A percentile compares a stretch with the other conserved stretches of the same genome.
These are phyloP conservation scores for Pseudisothecium myosuroides DNA, from an alignment of 225 moss, liverwort and hornwort species.

Conservation along the genomic window DNA sequence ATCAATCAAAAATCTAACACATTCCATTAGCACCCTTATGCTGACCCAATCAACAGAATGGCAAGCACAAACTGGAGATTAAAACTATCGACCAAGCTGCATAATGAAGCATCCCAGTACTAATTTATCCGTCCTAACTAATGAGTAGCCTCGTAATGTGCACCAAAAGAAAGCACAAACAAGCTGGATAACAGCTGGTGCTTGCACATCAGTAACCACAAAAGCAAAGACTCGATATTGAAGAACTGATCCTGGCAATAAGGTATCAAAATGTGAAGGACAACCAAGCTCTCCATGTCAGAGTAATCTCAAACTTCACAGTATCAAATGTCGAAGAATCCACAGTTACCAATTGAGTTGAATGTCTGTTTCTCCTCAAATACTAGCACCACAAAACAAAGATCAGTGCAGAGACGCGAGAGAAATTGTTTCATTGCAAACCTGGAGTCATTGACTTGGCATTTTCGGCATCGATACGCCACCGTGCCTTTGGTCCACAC, in stretches of 20 bases:
- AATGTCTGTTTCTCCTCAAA: not conserved
- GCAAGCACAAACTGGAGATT: not conserved
- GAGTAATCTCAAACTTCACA: not conserved
- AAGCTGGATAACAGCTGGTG: not conserved
- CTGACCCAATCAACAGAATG: not conserved
- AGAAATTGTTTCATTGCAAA: not conserved
- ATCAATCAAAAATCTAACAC: not conserved
- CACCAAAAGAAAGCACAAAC: not conserved
- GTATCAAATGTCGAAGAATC: not conserved
- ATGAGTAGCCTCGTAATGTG: not conserved
- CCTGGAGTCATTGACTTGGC: constrained; percentile 52
- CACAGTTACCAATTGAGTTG: not conserved
- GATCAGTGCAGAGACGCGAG: not conserved
- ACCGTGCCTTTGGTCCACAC: constrained; percentile 31
- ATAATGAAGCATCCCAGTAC: not conserved
- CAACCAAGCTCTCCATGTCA: not conserved
- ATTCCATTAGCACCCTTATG: not conserved
- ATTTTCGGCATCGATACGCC: constrained; percentile 42
- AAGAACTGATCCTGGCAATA: not conserved
- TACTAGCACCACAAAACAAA: not conserved
- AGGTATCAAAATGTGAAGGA: not conserved
- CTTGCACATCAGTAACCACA: not conserved
- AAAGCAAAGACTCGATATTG: not conserved
- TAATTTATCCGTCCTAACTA: not conserved
- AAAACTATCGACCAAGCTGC: not conserved